A percentile compares a stretch with the other conserved stretches of the same genome.
Conservation (phyloP, 176 grass and related monocot species). For the Saccharum spontaneum region DNA sequence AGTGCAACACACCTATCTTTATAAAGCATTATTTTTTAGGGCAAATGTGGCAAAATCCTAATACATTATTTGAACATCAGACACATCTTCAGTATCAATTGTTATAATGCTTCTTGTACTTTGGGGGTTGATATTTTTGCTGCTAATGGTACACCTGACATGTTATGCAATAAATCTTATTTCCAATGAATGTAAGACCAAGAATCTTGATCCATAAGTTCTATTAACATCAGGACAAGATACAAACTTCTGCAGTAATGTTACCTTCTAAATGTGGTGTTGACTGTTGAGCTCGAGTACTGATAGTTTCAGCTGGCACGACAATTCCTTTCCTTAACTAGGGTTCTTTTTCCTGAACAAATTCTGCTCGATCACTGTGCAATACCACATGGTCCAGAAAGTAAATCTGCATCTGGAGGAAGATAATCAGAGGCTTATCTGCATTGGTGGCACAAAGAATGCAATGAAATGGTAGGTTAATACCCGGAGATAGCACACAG, state of each 20-base stretch:
- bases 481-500: slow-evolving; percentile 6
- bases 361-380: neutral
- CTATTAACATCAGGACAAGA: neutral
- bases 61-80: too few relatives aligned
- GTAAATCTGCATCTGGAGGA: slow-evolving; percentile 16
- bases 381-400: slow-evolving; percentile 11
- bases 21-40: too few relatives aligned
- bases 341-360: neutral
- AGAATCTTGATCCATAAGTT: neutral
- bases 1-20: too few relatives aligned
- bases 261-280: slow-evolving; percentile 9
- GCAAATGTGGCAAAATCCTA: too few relatives aligned
- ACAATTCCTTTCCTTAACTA: slow-evolving; percentile 19
- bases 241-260: neutral
- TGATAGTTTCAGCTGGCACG: neutral
- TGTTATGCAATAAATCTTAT: too few relatives aligned
- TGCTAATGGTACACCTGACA: neutral
- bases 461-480: slow-evolving; percentile 16
- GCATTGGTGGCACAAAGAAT: slow-evolving; percentile 17
- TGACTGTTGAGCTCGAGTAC: neutral
- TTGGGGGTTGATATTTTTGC: neutral
- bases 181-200: neutral
- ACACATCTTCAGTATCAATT: neutral
- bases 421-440: slow-evolving; percentile 16
- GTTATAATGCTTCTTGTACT: neutral